A percentile compares a stretch with the other conserved stretches of the same genome.
Conservation (phyloP, 306 rosid species). For the Sechiopsis laciniata region DNA sequence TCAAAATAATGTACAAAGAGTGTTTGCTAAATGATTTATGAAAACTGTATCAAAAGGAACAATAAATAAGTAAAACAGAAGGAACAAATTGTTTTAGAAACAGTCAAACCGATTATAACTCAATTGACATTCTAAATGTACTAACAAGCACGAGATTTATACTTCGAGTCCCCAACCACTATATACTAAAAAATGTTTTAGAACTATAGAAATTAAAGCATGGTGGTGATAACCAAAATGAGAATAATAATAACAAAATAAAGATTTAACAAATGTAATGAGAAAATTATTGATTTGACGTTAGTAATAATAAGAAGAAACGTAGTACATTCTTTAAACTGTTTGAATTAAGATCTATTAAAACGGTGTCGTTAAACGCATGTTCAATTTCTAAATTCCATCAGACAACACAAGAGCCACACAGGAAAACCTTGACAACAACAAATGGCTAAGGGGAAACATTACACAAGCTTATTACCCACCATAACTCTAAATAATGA, state of each 20-base stretch:
- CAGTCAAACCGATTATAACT: too few species aligned
- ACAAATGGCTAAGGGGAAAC: conserved; percentile 7
- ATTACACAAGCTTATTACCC: conserved; percentile 26
- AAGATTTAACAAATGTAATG: background rate
- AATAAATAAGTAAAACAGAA: background rate
- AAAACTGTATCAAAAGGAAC: background rate
- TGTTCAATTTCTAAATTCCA: conserved; percentile 4
- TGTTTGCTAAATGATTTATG: background rate
- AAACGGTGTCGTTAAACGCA: background rate
- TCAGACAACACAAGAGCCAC: conserved; percentile 14
- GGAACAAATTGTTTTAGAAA: background rate
- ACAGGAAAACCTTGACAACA: conserved; percentile 2
- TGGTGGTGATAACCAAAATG: background rate
- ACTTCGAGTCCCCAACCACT: too few species aligned
- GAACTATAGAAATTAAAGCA: background rate
- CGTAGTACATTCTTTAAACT: background rate
- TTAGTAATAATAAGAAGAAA: background rate
- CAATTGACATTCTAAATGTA: too few species aligned
- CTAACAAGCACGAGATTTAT: too few species aligned
- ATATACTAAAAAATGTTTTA: background rate
- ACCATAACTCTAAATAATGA: conserved; percentile 24
- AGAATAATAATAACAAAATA: background rate
- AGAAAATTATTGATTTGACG: background rate
- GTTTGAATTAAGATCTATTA: conserved; percentile 8
- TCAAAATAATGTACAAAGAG: background rate